Base-by-base conservation (phyloP, 179 eudicot genomes). In the Spergularia azorica region DNA sequence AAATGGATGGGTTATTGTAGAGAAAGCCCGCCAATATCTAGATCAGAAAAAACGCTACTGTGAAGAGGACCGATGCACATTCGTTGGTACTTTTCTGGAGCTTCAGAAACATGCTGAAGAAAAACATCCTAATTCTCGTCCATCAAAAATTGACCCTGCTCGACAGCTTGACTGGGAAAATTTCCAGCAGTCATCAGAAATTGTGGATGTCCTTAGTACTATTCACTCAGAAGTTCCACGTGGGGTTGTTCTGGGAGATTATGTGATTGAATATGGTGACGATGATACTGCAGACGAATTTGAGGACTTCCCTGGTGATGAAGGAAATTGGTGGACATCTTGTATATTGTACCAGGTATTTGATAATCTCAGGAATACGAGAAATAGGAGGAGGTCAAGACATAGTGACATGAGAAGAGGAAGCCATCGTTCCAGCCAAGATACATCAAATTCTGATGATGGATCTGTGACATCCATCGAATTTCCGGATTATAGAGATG, bases 251-350 rank as follows among this genome's bases (percentile, higher is more conserved):
- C 79, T 95, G 68, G 99, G 99, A 26, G 99, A 95, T 77, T 95
- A 95, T 74, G 97, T 95, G 79, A 95, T 95, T 72, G 99, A 95
- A 77, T 95, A 93, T 86, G 99, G 97, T 60, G 97, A 95, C 71
- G 92, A 88, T 79, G 94, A 91, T 70, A 83, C 89, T 15, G 85
- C 86, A 36, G 99, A 93, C 73, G 98, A 95, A 66, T 93, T 82
- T 82, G 98, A 93, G 56, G 93, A 93, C 80, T 95, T 91, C 74
- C 92, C 86, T 71, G 87, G 97, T 15, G 94, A 80, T 81, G 90
- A 93, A 79, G 92, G 98, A 41, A 91, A 91, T 71, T 95, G 99
- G 98, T 95, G 97, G 97, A 91, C 91, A 1, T 95, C 99, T 16
- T 95, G 99, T 81, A 91, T 95, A 55, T 74, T 95, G 64, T 95